These are phyloP conservation scores for Angomonas ambiguus DNA, from an alignment of 208 protist genomes.

Conservation along the genomic window DNA sequence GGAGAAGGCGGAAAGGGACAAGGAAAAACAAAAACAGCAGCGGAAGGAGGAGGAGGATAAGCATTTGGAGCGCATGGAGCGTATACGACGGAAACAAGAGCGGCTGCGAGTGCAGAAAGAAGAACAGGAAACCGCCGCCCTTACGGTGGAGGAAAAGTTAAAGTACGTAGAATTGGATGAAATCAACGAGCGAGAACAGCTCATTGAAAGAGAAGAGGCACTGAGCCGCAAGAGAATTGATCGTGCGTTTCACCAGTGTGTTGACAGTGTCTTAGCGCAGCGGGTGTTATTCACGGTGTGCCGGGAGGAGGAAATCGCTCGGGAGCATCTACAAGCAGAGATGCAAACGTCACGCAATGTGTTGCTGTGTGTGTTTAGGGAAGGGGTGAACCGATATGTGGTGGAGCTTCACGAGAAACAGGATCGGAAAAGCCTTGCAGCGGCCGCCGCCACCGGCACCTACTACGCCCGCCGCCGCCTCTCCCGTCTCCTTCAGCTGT, in stretches of 20 bases:
- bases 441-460: not conserved
- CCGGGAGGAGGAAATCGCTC: conserved; percentile 19
- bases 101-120: conserved; percentile 2
- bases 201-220: conserved; percentile 53
- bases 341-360: too few species aligned
- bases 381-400: not conserved
- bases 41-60: conserved; percentile 26
- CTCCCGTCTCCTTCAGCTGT: not conserved
- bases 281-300: conserved; percentile 13
- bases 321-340: not conserved
- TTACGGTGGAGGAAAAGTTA: conserved; percentile 12
- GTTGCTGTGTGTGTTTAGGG: not conserved
- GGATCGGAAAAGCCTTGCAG: not conserved
- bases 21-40: conserved; percentile 18
- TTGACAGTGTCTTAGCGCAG: conserved; percentile 19
- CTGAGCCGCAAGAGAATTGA: conserved; percentile 40
- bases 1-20: conserved; percentile 20
- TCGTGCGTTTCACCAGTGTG: conserved; percentile 15
- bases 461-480: conserved; percentile 6
- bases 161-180: conserved; percentile 33
- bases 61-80: conserved; percentile 16
- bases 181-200: conserved; percentile 46
- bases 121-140: conserved; percentile 3
- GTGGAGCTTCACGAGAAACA: not conserved
- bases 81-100: not conserved